These are phyloP conservation scores for Adansonia madagascariensis DNA, from an alignment of 441 rosid genomes.

Conservation along the genomic window DNA sequence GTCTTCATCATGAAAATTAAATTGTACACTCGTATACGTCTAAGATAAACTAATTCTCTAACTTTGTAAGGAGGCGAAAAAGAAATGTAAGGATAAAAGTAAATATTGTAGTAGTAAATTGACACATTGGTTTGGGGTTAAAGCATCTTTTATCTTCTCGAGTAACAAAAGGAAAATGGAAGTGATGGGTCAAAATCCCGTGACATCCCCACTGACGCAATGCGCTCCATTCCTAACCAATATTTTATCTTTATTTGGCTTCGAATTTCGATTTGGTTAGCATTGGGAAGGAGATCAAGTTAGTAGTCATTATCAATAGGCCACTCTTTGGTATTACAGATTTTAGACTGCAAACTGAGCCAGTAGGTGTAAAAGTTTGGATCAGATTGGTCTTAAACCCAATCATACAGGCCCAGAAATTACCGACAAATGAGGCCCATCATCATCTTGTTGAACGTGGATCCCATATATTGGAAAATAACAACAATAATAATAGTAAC, in stretches of 20 bases:
- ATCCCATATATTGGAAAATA: too few species aligned
- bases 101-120: not conserved
- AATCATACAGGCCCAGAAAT: not conserved
- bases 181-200: conserved; percentile 19
- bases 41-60: not conserved
- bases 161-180: not conserved
- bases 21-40: not conserved
- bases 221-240: not conserved
- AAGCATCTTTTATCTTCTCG: not conserved
- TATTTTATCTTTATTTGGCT: not conserved
- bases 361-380: not conserved
- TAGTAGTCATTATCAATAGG: not conserved
- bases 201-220: conserved; percentile 7
- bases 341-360: too few species aligned
- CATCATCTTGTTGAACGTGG: not conserved
- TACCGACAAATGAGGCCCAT: not conserved
- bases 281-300: not conserved
- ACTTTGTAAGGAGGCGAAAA: not conserved
- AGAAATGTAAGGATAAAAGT: too few species aligned
- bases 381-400: conserved; percentile 1
- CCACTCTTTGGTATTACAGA: too few species aligned
- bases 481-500: too few species aligned
- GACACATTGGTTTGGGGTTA: not conserved
- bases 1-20: not conserved
- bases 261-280: too few species aligned